Base-by-base conservation (phyloP, 2,329 filamentous ascomycete genomes). In the Colletotrichum sp. region DNA sequence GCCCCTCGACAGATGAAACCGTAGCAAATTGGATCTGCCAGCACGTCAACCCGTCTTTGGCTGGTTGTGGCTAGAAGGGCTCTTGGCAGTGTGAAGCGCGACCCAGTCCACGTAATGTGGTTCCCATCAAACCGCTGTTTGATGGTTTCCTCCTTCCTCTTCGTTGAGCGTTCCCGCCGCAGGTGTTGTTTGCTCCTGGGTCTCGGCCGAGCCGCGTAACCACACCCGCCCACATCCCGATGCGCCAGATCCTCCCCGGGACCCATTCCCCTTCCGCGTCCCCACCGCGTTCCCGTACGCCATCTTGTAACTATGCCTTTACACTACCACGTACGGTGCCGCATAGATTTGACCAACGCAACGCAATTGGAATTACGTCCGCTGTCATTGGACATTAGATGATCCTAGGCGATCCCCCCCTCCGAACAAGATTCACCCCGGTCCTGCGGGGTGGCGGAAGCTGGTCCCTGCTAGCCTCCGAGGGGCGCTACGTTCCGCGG, bases 211-310 rank as follows among this genome's bases (percentile, higher is more conserved):
- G 62, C 72, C 72, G 69, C 72, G 63, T 72, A 75, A 67, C 63
- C 72, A 72, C 36, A 26, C 21, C 28, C 63, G 62, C 72, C 72
- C 72, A 75, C 72, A 75, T 75, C 57, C 69, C 72, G 72, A 75
- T 32, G 69, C 63, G 24, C 69, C 55, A 64, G 36, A 57, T 36
- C 64, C 59, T 13, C 44, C 52, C 62, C 36, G 21, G 49, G 60
- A 18, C 63, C 71, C 30, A 55, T 39, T 24, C 66, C 18, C 55
- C 36, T 26, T 52, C 67, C 26, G 34, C 55, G 52, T 34, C 59
- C 57, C 18, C 26, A 62, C 60, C 32, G 44, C 44, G 28, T 30
- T 28, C 71, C 69, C 52, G 72, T 60, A 55, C n/a, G 44, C 44
- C n/a, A 15, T 6, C 32, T 34, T 52, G 30, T 28, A 28, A 63